Evolutionary conservation across 352 stramenopile genomes (phyloP).

Genomic region (Pythium aphanidermatum): DNA sequence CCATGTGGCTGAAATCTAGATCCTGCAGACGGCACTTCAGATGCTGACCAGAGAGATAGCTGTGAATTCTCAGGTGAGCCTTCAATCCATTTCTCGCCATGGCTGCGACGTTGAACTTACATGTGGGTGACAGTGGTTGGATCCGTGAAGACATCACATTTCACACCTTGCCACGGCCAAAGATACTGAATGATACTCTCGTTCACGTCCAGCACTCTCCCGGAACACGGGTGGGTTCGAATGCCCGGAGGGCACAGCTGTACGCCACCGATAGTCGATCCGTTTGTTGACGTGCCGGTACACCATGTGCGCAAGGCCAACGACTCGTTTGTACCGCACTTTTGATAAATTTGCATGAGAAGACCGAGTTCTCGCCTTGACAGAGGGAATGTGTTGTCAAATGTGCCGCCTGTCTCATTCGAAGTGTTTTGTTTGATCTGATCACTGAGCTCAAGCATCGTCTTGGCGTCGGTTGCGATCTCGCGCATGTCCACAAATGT

Average conservation of each 20-base stretch:
- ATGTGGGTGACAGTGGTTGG: constrained; percentile 69
- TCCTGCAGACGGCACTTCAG: constrained; percentile 46
- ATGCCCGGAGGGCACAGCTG: constrained; percentile 37
- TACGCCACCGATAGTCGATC: constrained; percentile 11
- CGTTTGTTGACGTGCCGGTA: constrained; percentile 21
- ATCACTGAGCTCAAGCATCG: constrained; percentile 10
- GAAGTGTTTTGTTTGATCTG: constrained; percentile 5
- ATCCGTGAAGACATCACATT: constrained; percentile 55
- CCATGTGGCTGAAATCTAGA: constrained; percentile 57
- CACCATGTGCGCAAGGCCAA: constrained; percentile 56
- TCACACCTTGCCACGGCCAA: constrained; percentile 70
- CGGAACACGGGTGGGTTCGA: constrained; percentile 57
- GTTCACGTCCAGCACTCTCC: constrained; percentile 35
- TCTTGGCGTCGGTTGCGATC: constrained; percentile 4
- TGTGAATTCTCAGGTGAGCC: too few relatives aligned
- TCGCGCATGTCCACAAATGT: constrained; percentile 16
- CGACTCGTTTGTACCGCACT: constrained; percentile 42
- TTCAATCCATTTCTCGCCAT: too few relatives aligned
- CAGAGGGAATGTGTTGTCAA: constrained; percentile 54
- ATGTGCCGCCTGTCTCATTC: background rate
- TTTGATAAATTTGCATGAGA: constrained; percentile 38
- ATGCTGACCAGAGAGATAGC: constrained; percentile 41
- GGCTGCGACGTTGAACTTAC: too few relatives aligned
- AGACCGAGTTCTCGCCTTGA: constrained; percentile 30
- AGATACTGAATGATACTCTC: constrained; percentile 29